These are phyloP conservation scores for Tetrahymena borealis DNA, from an alignment of 73 alveolate species.

Conservation along the genomic window DNA sequence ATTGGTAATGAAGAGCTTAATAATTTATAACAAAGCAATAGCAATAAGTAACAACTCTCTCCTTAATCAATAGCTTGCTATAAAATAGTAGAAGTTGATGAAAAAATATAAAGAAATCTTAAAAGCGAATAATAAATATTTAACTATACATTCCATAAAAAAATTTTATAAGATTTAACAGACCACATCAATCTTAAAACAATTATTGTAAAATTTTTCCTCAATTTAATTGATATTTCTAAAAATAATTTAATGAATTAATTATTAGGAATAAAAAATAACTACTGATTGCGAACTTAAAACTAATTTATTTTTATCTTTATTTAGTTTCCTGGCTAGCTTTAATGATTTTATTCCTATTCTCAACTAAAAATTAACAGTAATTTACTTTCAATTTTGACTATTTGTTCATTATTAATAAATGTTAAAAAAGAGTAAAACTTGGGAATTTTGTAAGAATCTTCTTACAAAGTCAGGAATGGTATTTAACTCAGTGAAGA, in stretches of 20 bases:
- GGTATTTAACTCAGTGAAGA: neutral
- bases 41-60: neutral
- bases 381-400: neutral
- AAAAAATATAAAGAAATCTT: neutral
- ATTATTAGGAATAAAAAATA: neutral
- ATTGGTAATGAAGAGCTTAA: too few relatives aligned
- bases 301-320: neutral
- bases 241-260: too few relatives aligned
- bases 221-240: neutral
- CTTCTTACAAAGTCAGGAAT: neutral
- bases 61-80: neutral
- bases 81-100: neutral
- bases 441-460: neutral
- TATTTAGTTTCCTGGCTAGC: neutral
- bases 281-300: neutral
- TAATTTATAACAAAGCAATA: too few relatives aligned
- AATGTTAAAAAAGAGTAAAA: neutral
- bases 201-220: neutral
- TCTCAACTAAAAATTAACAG: neutral
- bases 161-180: neutral
- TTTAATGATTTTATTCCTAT: neutral
- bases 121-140: neutral
- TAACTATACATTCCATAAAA: neutral
- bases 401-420: neutral
- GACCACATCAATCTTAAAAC: neutral